A percentile compares a stretch with the other conserved stretches of the same genome.
These are phyloP conservation scores for Phytophthora boehmeriae DNA, from an alignment of 352 stramenopile genomes.

Conservation along the genomic window DNA sequence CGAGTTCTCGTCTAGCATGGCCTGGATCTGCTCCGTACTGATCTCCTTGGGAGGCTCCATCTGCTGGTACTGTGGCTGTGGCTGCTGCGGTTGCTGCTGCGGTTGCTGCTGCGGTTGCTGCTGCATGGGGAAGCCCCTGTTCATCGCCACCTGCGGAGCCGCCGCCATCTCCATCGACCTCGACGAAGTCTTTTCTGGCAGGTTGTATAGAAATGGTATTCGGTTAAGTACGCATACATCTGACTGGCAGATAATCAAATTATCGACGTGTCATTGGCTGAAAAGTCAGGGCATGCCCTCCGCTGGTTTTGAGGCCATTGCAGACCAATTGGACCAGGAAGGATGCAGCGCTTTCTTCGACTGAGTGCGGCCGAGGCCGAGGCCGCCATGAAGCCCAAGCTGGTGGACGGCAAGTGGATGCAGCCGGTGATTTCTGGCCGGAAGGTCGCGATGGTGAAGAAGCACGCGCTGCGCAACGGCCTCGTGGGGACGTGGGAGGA, in stretches of 20 bases:
- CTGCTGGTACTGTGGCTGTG: constrained; percentile 29
- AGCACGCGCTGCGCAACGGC: constrained; percentile 71
- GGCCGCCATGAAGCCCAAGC: constrained; percentile 76
- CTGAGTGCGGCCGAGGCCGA: constrained; percentile 74
- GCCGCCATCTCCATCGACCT: constrained; percentile 29
- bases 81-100: no score
- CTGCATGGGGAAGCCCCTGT: constrained; percentile 23
- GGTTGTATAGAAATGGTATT: not conserved
- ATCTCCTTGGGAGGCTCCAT: constrained; percentile 67
- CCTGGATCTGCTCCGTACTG: constrained; percentile 85
- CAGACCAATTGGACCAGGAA: constrained; percentile 19
- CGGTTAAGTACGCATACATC: constrained; percentile 26
- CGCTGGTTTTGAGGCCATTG: constrained; percentile 22
- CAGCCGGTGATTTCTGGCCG: constrained; percentile 80
- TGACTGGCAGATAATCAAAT: constrained; percentile 31
- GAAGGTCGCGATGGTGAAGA: constrained; percentile 86
- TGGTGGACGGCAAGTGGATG: constrained; percentile 88
- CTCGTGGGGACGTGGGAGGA: constrained; percentile 79
- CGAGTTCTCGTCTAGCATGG: constrained; percentile 89
- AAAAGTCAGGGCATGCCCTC: constrained; percentile 30
- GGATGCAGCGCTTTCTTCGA: constrained; percentile 78
- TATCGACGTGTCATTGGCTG: constrained; percentile 24
- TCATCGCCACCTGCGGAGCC: constrained; percentile 42
- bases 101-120: no score
- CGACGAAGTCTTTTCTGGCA: not conserved